Evolutionary conservation across 176 grass and related monocot species (phyloP).

Genomic region (Carex cristatella): DNA sequence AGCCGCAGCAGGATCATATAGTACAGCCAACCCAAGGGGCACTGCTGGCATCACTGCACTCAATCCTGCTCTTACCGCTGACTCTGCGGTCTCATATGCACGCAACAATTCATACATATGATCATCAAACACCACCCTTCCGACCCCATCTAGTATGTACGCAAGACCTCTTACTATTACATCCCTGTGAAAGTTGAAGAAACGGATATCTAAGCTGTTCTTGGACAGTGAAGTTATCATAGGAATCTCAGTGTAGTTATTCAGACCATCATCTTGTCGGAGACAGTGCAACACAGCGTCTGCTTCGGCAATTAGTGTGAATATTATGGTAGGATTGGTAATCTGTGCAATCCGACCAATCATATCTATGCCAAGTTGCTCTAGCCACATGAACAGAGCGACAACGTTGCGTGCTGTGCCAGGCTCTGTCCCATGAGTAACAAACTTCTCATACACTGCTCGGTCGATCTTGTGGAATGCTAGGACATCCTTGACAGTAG

Average conservation of each 20-base stretch:
- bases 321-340: background rate
- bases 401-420: constrained; percentile 40
- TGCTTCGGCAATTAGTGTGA: constrained; percentile 20
- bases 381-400: constrained; percentile 45
- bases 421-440: background rate
- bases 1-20: background rate
- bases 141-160: constrained; percentile 27
- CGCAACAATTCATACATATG: constrained; percentile 5
- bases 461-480: constrained; percentile 31
- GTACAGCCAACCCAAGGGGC: background rate
- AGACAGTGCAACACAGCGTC: constrained; percentile 38
- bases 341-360: background rate
- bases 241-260: constrained; percentile 17
- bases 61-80: background rate
- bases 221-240: constrained; percentile 24
- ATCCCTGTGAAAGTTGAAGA: constrained; percentile 47
- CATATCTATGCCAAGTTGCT: constrained; percentile 21
- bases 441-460: constrained; percentile 28
- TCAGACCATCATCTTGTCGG: background rate
- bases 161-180: constrained; percentile 25
- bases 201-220: constrained; percentile 18
- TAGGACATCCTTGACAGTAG: constrained; percentile 42
- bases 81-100: background rate
- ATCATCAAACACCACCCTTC: constrained; percentile 48
- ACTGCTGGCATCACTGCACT: background rate